phyloP scores from a whole-genome alignment of 345 rosid genomes.

The Theobroma cacao region DNA sequence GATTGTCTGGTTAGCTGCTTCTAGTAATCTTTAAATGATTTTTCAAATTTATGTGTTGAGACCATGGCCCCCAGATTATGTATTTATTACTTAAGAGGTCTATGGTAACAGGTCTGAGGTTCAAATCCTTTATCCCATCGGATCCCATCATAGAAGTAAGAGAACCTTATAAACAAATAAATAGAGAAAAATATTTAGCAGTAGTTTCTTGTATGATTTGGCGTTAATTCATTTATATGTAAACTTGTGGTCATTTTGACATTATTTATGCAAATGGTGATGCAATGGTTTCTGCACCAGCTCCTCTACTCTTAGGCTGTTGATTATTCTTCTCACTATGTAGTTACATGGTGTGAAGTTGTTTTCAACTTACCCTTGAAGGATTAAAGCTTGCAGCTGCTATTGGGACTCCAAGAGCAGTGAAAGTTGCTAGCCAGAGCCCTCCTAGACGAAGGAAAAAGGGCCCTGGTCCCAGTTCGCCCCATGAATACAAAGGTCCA shows the following conservation, averaged over 20 bases:
- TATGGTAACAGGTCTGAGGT: neutral
- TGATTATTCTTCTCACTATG: neutral
- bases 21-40: neutral
- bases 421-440: constrained; percentile 77
- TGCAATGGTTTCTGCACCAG: neutral
- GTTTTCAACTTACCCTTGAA: constrained; percentile 50
- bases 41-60: neutral
- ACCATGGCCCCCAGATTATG: neutral
- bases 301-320: neutral
- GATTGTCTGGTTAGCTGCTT: neutral
- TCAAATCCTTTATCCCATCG: neutral
- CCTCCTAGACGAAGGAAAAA: constrained; percentile 85
- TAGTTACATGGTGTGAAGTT: neutral
- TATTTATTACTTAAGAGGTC: neutral
- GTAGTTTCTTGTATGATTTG: neutral
- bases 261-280: neutral
- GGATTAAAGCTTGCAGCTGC: constrained; percentile 98
- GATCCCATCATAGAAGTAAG: neutral
- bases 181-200: neutral
- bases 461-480: constrained; percentile 60
- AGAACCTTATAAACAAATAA: neutral
- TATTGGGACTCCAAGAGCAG: constrained; percentile 80
- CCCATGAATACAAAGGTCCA: constrained; percentile 84
- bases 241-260: neutral
- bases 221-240: neutral